A percentile compares a stretch with the other conserved stretches of the same genome.
Conservation (phyloP, 2,329 filamentous ascomycete genomes). For the Diaporthe eres region DNA sequence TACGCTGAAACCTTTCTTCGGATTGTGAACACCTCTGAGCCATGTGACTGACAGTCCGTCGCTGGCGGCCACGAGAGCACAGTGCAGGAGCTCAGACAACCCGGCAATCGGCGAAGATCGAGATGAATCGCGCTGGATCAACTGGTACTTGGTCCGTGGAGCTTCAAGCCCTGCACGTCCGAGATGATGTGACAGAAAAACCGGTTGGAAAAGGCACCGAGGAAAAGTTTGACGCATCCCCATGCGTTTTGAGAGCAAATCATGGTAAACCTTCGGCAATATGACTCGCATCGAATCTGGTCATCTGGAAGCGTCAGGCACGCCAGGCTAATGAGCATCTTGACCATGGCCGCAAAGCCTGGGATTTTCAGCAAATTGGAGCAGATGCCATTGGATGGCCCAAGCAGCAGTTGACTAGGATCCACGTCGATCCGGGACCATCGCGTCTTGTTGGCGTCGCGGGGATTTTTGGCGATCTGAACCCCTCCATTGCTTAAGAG, state of each 20-base stretch:
- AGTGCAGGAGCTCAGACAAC: background rate
- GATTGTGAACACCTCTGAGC: background rate
- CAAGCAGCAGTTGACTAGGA: constrained; percentile 33
- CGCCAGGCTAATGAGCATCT: background rate
- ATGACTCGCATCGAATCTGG: constrained; percentile 30
- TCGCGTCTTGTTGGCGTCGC: constrained; percentile 39
- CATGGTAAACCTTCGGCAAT: constrained; percentile 24
- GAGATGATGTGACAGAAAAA: constrained; percentile 35
- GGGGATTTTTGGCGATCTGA: constrained; percentile 25
- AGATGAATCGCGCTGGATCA: constrained; percentile 32
- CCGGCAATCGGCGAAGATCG: constrained; percentile 14
- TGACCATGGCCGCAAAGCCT: background rate
- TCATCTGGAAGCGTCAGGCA: background rate
- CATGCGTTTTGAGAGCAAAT: constrained; percentile 26
- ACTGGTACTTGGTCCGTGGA: constrained; percentile 9
- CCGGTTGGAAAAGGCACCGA: constrained; percentile 25
- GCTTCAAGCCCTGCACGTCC: constrained; percentile 30
- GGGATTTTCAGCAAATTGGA: constrained; percentile 12
- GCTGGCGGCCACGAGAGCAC: constrained; percentile 4
- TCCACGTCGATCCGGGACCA: constrained; percentile 37
- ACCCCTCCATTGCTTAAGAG: constrained; percentile 22
- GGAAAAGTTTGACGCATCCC: constrained; percentile 34
- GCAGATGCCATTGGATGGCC: constrained; percentile 26
- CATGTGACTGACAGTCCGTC: background rate
- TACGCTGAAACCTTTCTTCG: background rate